phyloP scores from a whole-genome alignment of 345 rosid genomes.

The Viola odorata region DNA sequence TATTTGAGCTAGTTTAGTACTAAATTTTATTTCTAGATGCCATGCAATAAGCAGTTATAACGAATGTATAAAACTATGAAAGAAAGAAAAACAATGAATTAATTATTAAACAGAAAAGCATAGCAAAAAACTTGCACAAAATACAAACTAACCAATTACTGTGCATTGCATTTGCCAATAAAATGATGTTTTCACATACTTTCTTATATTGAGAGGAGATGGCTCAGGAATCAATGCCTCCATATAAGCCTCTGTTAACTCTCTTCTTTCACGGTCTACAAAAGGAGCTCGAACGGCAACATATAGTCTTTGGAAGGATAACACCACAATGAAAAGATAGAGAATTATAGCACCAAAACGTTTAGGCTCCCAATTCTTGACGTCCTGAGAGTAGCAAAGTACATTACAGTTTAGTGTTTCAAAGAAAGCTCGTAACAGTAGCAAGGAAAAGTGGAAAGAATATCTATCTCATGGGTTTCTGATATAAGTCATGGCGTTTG shows the following conservation, averaged over 20 bases:
- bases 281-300: conserved; percentile 61
- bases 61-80: too few species aligned
- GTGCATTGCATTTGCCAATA: conserved; percentile 3
- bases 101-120: too few species aligned
- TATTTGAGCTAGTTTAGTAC: too few species aligned
- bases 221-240: conserved; percentile 96
- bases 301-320: conserved; percentile 62
- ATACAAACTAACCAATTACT: background rate
- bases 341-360: conserved; percentile 53
- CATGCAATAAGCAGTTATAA: too few species aligned
- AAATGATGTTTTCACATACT: conserved; percentile 32
- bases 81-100: too few species aligned
- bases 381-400: conserved; percentile 45
- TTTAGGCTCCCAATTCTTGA: conserved; percentile 67
- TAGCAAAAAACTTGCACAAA: too few species aligned
- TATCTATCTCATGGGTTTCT: too few species aligned
- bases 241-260: conserved; percentile 84
- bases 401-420: conserved; percentile 13
- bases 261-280: conserved; percentile 52
- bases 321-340: conserved; percentile 44
- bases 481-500: too few species aligned
- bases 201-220: conserved; percentile 64
- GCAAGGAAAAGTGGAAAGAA: background rate
- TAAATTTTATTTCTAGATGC: too few species aligned
- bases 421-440: background rate